Conservation (phyloP, 768 basidiomycete genomes). For the Serpula lacrymans region DNA sequence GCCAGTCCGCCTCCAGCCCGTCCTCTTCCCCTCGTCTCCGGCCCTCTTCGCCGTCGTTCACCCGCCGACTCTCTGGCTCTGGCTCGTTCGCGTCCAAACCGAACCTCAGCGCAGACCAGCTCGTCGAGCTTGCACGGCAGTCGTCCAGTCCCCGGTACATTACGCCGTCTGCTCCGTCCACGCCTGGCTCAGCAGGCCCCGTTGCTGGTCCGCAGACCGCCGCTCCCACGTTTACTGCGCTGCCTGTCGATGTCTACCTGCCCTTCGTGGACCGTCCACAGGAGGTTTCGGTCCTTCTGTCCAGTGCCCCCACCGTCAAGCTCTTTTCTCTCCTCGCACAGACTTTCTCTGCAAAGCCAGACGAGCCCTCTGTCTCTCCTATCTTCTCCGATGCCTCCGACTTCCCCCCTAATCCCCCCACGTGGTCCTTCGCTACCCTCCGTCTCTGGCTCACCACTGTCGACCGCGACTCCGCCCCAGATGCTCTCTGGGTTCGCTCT, state of each 20-base stretch:
- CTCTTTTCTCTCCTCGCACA: constrained; percentile 72
- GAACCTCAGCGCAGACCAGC: constrained; percentile 66
- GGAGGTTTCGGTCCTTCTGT: constrained; percentile 71
- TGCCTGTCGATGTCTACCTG: constrained; percentile 74
- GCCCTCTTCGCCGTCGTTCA: constrained; percentile 41
- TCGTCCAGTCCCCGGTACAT: constrained; percentile 43
- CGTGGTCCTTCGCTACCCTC: constrained; percentile 74
- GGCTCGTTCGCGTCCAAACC: constrained; percentile 39
- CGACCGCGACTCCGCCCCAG: constrained; percentile 60
- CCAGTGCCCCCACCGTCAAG: constrained; percentile 60
- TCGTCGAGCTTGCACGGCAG: constrained; percentile 68
- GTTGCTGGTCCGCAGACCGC: constrained; percentile 14
- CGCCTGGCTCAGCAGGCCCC: constrained; percentile 3
- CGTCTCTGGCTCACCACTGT: constrained; percentile 62
- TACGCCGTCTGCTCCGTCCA: constrained; percentile 15
- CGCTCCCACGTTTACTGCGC: constrained; percentile 66
- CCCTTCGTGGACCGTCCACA: constrained; percentile 82
- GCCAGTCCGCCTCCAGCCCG: constrained; percentile 33
- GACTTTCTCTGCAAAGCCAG: constrained; percentile 63
- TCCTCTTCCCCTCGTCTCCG: constrained; percentile 43
- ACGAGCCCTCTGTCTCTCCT: constrained; percentile 18
- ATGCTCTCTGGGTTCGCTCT: constrained; percentile 69
- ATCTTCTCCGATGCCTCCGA: constrained; percentile 22
- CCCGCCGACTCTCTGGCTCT: constrained; percentile 28
- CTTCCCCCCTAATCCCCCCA: constrained; percentile 51